Percentiles rank a stretch among this genome's conserved stretches.
These are phyloP conservation scores for Mentha longifolia DNA, from an alignment of 257 asterid genomes.

Conservation along the genomic window DNA sequence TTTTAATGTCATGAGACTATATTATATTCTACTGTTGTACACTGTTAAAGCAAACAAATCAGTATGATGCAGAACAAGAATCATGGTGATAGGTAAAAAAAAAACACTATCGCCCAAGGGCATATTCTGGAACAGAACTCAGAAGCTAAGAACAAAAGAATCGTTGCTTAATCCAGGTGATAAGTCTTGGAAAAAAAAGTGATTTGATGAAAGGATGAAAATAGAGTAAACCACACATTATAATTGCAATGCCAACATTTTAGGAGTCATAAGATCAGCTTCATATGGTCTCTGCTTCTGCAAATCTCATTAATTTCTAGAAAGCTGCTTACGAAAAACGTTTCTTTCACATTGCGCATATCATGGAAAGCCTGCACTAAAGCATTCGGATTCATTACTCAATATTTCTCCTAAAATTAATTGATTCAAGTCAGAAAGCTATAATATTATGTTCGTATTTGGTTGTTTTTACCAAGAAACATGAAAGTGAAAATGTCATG, in stretches of 20 bases:
- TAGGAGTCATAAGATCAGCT: neutral
- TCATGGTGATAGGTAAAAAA: neutral
- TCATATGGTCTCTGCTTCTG: neutral
- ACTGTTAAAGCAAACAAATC: neutral
- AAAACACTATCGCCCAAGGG: neutral
- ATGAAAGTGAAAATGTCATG: neutral
- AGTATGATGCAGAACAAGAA: neutral
- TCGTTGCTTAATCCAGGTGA: too few relatives aligned
- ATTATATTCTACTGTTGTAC: neutral
- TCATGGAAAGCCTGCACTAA: neutral
- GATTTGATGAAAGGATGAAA: neutral
- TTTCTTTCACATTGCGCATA: neutral
- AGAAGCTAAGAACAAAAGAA: neutral
- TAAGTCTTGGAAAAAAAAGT: too few relatives aligned
- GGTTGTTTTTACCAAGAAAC: neutral
- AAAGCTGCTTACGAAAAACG: neutral
- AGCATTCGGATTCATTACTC: neutral
- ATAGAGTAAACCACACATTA: neutral
- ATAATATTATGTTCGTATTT: neutral
- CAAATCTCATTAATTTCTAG: neutral
- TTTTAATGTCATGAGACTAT: neutral
- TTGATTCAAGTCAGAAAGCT: neutral
- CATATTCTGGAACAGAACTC: neutral
- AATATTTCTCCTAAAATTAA: neutral
- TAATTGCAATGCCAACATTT: neutral